Evolutionary conservation across 2,329 filamentous ascomycete species (phyloP), one percentile per base, ranked within the genome.

Genomic region (Xylariaceae sp.): DNA sequence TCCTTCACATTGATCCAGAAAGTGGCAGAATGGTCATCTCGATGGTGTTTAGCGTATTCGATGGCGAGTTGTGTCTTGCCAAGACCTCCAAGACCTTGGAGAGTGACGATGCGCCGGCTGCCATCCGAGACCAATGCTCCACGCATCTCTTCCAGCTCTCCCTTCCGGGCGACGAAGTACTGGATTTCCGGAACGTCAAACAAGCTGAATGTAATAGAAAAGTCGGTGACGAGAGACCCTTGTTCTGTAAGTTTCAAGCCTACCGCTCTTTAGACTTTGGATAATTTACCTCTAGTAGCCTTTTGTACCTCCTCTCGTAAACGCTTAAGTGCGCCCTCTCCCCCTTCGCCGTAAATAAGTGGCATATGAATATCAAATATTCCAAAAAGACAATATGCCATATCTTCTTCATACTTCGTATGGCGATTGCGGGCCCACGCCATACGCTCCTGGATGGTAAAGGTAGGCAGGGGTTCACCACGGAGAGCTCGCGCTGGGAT

Each of bases 131-230:
- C 11, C 11, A 26, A 26, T 6, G 22, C 22, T 26, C 22, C 11
- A 26, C 22, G 22, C 11, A 26, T 26, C 11, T 26, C 22, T 26
- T 6, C 6, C 11, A 26, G 22, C 11, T 26, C 22, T 6, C 22
- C 22, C 22, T 26, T 11, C n/a, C n/a, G n/a, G 39, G 53, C 60
- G 13, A 65, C 56, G 41, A 65, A 63, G 31, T 59, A 33, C 42
- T 53, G 43, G 34, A 48, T 51, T 19, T 60, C 50, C 29, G 50
- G 47, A 48, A 55, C 49, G 39, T 48, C 43, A 16, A 47, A 45
- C 19, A 63, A 48, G 26, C 54, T 60, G 30, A 64, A 58, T 13
- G 43, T 37, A 28, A 63, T 37, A 24, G 51, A 54, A 41, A 61
- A 61, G 32, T 58, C 43, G 43, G 56, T 45, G 28, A 41, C 36